These are phyloP conservation scores for Barbatosphaeria neglecta DNA, from an alignment of 495 filamentous ascomycete genomes.

Conservation along the genomic window DNA sequence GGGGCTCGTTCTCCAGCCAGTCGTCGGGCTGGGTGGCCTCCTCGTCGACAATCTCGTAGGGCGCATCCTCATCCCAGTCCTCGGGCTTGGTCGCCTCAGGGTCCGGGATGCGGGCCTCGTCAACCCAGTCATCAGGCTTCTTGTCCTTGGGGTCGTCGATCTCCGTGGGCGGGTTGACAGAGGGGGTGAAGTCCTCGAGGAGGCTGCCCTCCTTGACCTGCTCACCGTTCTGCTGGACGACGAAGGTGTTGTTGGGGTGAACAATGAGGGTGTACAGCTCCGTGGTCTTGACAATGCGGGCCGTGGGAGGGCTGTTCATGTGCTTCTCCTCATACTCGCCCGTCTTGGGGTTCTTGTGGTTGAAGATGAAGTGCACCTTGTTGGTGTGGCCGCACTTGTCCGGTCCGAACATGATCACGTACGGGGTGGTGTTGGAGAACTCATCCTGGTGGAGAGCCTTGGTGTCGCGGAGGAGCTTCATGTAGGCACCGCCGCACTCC, in stretches of 20 bases:
- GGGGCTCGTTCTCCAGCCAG: constrained; percentile 90
- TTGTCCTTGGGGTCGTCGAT: constrained; percentile 93
- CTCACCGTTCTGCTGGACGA: constrained; percentile 82
- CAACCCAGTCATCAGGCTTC: constrained; percentile 95
- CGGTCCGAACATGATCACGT: constrained; percentile 99
- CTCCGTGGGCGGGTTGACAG: constrained; percentile 92
- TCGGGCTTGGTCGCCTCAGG: constrained; percentile 92
- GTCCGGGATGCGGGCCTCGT: constrained; percentile 79
- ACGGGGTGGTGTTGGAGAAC: constrained; percentile 94
- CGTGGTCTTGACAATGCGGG: constrained; percentile 79
- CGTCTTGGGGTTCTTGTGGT: constrained; percentile 99
- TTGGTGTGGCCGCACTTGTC: constrained; percentile 99
- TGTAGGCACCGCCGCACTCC: constrained; percentile 96
- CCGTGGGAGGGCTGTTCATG: constrained; percentile 69
- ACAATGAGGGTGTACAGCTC: constrained; percentile 94
- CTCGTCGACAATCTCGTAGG: constrained; percentile 89
- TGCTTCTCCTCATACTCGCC: constrained; percentile 99
- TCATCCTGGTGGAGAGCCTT: constrained; percentile 93
- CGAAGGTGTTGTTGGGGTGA: constrained; percentile 87
- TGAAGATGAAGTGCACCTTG: constrained; percentile 99
- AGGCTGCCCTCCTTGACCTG: constrained; percentile 78
- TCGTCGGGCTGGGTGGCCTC: constrained; percentile 85
- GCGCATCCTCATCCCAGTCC: constrained; percentile 98
- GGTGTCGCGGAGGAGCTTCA: constrained; percentile 98
- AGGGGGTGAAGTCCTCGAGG: constrained; percentile 83